These are phyloP conservation scores for Aureobasidium pullulans DNA, from an alignment of 2,329 filamentous ascomycete genomes.

Conservation along the genomic window DNA sequence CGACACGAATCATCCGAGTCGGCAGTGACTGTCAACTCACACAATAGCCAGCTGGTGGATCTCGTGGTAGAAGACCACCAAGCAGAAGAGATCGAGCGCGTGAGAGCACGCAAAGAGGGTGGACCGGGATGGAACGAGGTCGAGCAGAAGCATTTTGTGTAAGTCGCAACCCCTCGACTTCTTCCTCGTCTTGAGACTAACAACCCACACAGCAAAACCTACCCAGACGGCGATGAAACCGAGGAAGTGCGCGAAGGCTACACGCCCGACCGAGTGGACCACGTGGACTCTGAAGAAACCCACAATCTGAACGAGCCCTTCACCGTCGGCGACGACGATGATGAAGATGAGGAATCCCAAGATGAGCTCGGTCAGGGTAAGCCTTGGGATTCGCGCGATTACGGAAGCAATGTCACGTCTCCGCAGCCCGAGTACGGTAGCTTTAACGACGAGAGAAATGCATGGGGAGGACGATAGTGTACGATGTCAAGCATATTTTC, in stretches of 20 bases:
- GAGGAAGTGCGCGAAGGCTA: constrained; percentile 50
- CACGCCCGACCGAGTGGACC: constrained; percentile 41
- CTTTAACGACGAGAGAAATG: constrained; percentile 35
- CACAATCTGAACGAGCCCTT: constrained; percentile 41
- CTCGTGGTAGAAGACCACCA: constrained; percentile 58
- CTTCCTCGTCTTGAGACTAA: background rate
- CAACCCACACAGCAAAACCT: constrained; percentile 31
- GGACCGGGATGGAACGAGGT: constrained; percentile 53
- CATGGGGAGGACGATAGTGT: constrained; percentile 26
- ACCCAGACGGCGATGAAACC: constrained; percentile 35
- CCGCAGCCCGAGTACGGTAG: constrained; percentile 32
- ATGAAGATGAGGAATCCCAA: constrained; percentile 28
- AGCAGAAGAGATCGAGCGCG: constrained; percentile 55
- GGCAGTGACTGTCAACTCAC: constrained; percentile 36
- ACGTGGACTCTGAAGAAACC: constrained; percentile 34
- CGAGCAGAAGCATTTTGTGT: constrained; percentile 50
- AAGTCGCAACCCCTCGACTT: constrained; percentile 22
- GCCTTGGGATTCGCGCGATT: constrained; percentile 37
- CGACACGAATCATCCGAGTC: constrained; percentile 42
- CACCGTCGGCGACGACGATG: constrained; percentile 34
- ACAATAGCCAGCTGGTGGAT: constrained; percentile 58
- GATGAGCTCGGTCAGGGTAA: constrained; percentile 32
- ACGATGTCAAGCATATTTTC: too few relatives aligned
- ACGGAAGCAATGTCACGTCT: constrained; percentile 16
- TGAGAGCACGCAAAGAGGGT: constrained; percentile 55